Evolutionary conservation across 176 grass and related monocot genomes (phyloP).

Genomic region (Carex kokanica): DNA sequence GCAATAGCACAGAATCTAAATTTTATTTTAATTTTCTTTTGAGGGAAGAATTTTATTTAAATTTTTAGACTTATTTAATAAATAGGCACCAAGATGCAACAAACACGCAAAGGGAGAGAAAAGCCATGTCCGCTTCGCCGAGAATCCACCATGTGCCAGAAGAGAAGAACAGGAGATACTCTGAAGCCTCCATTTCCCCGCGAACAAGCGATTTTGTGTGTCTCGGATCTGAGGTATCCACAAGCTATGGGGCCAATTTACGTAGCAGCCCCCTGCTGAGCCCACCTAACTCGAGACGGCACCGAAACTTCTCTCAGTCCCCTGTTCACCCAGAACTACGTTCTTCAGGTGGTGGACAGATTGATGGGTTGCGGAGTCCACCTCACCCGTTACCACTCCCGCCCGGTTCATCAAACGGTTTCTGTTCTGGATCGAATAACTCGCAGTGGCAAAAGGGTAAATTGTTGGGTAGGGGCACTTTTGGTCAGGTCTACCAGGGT

Average conservation of each 20-base stretch:
- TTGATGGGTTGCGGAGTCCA: slow-evolving; percentile 60
- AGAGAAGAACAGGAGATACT: slow-evolving; percentile 23
- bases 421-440: slow-evolving; percentile 30
- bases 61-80: neutral
- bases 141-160: slow-evolving; percentile 23
- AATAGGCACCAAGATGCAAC: neutral
- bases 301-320: slow-evolving; percentile 1
- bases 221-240: slow-evolving; percentile 1
- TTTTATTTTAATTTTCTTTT: neutral
- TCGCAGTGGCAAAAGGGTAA: slow-evolving; percentile 81
- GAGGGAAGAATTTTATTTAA: neutral
- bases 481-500: slow-evolving; percentile 92
- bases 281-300: slow-evolving; percentile 11
- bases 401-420: slow-evolving; percentile 30
- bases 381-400: slow-evolving; percentile 72
- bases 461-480: slow-evolving; percentile 81
- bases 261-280: neutral
- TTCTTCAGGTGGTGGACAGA: neutral
- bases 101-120: slow-evolving; percentile 12
- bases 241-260: slow-evolving; percentile 3
- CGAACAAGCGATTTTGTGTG: neutral
- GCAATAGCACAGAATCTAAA: neutral
- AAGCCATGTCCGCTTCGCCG: neutral
- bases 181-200: slow-evolving; percentile 9
- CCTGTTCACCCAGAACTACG: neutral